Base-by-base conservation (phyloP, 805 yeast genomes). In the Starmerella apis region DNA sequence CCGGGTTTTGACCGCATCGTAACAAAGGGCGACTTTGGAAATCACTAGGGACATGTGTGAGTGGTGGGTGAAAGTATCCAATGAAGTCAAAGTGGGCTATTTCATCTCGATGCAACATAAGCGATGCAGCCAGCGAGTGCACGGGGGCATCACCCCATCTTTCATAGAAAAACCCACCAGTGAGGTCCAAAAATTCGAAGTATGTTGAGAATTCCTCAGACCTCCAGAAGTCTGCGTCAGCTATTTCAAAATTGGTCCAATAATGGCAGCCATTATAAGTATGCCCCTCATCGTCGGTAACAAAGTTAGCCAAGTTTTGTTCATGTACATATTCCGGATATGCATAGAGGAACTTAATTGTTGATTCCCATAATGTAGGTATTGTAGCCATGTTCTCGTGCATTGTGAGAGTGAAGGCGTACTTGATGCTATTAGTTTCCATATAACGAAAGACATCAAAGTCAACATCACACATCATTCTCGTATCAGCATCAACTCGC, bases 141-240 rank as follows among this genome's bases (percentile, higher is more conserved):
- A 90, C 80, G 0, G 96, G 95, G 0, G 97, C 96, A 71, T 90
- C 97, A 1, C 97, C 97, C 96, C 96, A 90, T 61, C 97, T 70
- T 65, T 90, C 97, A 48, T 75, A 73, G 74, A 79, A 87, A 63
- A 90, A 90, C 0, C 97, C 97, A 11, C 87, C 86, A 3, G 79
- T 69, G 5, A 65, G 46, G 51, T 90, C 96, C 43, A 90, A 66
- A 57, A 71, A 77, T 32, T 80, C 67, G 64, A 85, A 86, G 63
- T 81, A 90, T 18, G 71, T 71, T 44, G 78, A 72, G 65, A 87
- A 90, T 16, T 73, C 65, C 8, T 76, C 74, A 25, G 83, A 77
- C 33, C 75, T 71, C 71, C 86, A 90, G 18, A 88, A 64, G 59
- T 81, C 88, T 1, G 86, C 76, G 48, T 84, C 69, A 3, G 96